These are phyloP conservation scores for Glarea lozoyensis DNA, from an alignment of 495 filamentous ascomycete genomes.

Conservation along the genomic window DNA sequence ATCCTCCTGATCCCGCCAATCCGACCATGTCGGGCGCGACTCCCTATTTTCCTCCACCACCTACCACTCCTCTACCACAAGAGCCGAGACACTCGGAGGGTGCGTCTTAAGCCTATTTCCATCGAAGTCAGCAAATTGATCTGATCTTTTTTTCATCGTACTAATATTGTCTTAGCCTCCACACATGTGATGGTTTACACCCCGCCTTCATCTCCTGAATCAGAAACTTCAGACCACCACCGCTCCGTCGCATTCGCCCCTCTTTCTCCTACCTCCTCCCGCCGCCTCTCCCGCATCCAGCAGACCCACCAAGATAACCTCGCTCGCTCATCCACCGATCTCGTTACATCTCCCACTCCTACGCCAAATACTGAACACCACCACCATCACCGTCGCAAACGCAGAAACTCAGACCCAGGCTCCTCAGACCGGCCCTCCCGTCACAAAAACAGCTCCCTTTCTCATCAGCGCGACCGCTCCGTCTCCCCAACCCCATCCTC, in stretches of 20 bases:
- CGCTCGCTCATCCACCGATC: conserved; percentile 19
- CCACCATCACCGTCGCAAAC: conserved; percentile 10
- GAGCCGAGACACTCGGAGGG: conserved; percentile 16
- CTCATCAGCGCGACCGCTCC: conserved; percentile 10
- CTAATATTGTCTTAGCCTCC: too few relatives aligned
- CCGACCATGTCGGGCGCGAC: conserved; percentile 1
- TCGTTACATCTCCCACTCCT: conserved; percentile 34
- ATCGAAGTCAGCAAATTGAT: too few relatives aligned
- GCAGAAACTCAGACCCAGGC: conserved; percentile 16
- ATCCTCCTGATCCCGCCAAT: conserved; percentile 1
- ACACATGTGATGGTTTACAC: conserved; percentile 11
- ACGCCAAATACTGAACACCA: neutral
- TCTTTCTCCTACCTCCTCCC: conserved; percentile 19
- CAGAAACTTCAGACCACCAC: conserved; percentile 1
- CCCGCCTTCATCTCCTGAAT: conserved; percentile 2
- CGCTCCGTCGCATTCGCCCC: conserved; percentile 22
- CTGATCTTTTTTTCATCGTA: too few relatives aligned
- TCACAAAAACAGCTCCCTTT: conserved; percentile 8
- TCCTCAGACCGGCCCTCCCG: conserved; percentile 15
- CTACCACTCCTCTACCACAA: conserved; percentile 16
- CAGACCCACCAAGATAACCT: neutral
- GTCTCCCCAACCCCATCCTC: conserved; percentile 3
- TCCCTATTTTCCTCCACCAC: conserved; percentile 20
- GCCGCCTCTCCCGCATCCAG: conserved; percentile 6
- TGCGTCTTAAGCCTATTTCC: conserved; percentile 14